Base-by-base conservation (phyloP, 805 yeast species). In the Candida koratica region DNA sequence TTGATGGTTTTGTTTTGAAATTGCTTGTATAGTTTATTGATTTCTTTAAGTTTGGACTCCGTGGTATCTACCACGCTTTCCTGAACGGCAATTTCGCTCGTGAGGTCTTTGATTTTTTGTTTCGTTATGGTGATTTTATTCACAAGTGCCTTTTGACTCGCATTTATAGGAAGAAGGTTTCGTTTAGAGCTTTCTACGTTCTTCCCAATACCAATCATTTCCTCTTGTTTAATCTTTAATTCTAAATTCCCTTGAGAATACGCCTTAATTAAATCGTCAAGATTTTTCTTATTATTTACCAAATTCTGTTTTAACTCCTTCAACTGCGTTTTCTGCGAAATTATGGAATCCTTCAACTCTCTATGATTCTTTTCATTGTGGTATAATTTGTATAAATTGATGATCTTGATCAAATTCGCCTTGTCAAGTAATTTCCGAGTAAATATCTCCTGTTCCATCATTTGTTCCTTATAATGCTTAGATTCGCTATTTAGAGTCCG, bases 401-500 rank as follows among this genome's bases (percentile, higher is more conserved):
- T 73, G 8, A 64, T 53, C 28, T 68, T 62, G n/a, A 75, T 66
- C 15, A 75, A 47, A 7, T 68, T 57, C 8, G 64, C 57, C 45
- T 72, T 75, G 44, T 77, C 77, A 1, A 55, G 56, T 5, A 77
- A 51, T 49, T 75, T 79, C 22, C 61, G 54, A 45, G 80, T 81
- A 55, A 77, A 87, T 38, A 71, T 62, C 39, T 79, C 84, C 32
- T 83, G 82, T 53, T 87, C 93, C 4, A 65, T 65, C 47, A 81
- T 69, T 53, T 87, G 95, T 41, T 77, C 86, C 45, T 77, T 78
- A 49, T 86, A 86, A 48, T 81, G 89, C 53, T 74, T 82, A 32
- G 84, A 69, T 53, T 86, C 97, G 24, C 79, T 74, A 46, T 75
- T 81, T 28, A 80, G 67, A 25, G 80, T 73, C 54, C 89, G 75